These are phyloP conservation scores for Gracilaria domingensis DNA, from an alignment of 23 red algal species.

Conservation along the genomic window DNA sequence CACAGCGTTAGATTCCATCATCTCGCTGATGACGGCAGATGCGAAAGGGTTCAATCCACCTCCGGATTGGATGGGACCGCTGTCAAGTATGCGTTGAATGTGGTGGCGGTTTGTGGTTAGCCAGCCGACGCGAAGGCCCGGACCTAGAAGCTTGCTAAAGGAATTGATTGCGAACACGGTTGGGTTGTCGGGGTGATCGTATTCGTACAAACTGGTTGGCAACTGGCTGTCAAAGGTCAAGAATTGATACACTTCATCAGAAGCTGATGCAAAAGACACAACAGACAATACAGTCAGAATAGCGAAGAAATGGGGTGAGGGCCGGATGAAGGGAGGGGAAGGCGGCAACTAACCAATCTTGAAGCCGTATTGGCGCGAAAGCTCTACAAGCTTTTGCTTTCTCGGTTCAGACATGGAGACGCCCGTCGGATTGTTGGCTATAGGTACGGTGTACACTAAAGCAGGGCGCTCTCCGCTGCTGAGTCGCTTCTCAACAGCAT, in stretches of 20 bases:
- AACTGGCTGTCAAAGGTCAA: constrained; percentile 50
- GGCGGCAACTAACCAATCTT: constrained; percentile 58
- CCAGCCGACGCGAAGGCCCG: constrained; percentile 90
- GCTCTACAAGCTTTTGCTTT: constrained; percentile 67
- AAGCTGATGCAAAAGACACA: constrained; percentile 36
- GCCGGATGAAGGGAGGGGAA: background rate
- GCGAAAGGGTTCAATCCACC: constrained; percentile 87
- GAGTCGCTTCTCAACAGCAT: constrained; percentile 30
- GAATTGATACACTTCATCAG: constrained; percentile 91
- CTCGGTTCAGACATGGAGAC: constrained; percentile 72
- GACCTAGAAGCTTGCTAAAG: constrained; percentile 88
- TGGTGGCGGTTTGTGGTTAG: constrained; percentile 54
- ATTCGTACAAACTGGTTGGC: constrained; percentile 70
- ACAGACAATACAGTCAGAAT: background rate
- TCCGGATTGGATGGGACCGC: constrained; percentile 73
- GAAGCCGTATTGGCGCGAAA: constrained; percentile 80
- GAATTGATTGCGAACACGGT: constrained; percentile 82
- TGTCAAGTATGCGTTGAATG: constrained; percentile 57
- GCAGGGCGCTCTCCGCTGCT: constrained; percentile 35
- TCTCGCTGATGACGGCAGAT: constrained; percentile 71
- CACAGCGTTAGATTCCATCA: constrained; percentile 60
- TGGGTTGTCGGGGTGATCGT: constrained; percentile 59
- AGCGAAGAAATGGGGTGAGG: background rate
- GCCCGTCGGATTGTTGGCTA: constrained; percentile 83
- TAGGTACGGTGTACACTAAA: constrained; percentile 89